These are phyloP conservation scores for Avena eriantha DNA, from an alignment of 176 grass and related monocot genomes.

Conservation along the genomic window DNA sequence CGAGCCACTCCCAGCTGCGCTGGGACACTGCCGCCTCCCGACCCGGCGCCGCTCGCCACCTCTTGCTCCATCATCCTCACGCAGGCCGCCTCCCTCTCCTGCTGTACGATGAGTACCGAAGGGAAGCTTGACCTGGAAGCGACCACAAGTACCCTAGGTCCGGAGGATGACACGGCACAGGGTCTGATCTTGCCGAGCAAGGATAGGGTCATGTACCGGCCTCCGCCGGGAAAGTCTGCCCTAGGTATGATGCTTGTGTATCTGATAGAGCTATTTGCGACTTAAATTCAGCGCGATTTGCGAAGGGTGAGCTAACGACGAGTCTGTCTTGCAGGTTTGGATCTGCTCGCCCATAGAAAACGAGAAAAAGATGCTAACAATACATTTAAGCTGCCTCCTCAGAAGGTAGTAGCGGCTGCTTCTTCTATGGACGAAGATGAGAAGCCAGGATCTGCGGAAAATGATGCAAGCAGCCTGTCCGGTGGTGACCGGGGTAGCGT, in stretches of 20 bases:
- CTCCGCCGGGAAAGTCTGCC: conserved; percentile 65
- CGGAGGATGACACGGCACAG: conserved; percentile 57
- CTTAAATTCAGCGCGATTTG: background rate
- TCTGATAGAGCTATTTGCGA: background rate
- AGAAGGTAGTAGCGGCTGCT: conserved; percentile 45
- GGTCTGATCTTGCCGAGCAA: conserved; percentile 67
- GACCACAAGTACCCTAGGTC: conserved; percentile 64
- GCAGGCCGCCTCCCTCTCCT: background rate
- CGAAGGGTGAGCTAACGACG: conserved; percentile 16
- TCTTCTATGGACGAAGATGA: conserved; percentile 84
- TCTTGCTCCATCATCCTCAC: background rate
- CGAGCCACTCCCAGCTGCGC: background rate
- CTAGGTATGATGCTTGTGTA: conserved; percentile 59
- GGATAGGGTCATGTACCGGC: conserved; percentile 73
- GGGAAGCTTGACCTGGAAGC: conserved; percentile 61
- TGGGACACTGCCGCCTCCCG: background rate
- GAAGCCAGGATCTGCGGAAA: conserved; percentile 44
- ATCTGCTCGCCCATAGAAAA: conserved; percentile 74
- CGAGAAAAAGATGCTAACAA: conserved; percentile 48
- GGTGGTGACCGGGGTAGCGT: conserved; percentile 26
- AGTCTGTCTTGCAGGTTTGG: conserved; percentile 65
- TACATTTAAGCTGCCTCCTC: conserved; percentile 65
- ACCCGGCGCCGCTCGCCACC: background rate
- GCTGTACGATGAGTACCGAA: background rate
- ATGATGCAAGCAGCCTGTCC: conserved; percentile 37